Evolutionary conservation across 2,329 filamentous ascomycete genomes (phyloP).

Genomic region (Colletotrichum sp.): DNA sequence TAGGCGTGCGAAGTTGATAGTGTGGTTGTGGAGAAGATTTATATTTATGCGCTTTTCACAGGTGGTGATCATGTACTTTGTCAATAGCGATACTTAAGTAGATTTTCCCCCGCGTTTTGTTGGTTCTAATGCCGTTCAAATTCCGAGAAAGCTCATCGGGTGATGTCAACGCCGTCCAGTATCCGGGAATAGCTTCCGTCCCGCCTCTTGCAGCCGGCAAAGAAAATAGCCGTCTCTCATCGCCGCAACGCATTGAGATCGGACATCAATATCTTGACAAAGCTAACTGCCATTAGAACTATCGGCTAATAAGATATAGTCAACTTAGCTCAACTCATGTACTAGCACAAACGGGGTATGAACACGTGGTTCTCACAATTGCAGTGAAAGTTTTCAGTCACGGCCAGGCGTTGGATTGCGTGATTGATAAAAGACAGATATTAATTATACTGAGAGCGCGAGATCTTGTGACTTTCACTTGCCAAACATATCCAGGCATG

Average conservation of each 20-base stretch:
- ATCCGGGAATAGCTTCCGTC: neutral
- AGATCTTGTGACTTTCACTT: neutral
- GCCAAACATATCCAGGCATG: neutral
- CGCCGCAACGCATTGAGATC: neutral
- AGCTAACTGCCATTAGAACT: neutral
- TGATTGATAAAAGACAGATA: neutral
- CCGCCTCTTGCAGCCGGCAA: neutral
- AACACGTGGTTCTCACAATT: neutral
- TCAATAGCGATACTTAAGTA: neutral
- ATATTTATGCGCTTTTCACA: neutral
- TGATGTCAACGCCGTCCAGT: neutral
- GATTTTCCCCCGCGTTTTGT: neutral
- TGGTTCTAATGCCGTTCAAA: neutral
- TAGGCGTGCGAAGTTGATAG: neutral
- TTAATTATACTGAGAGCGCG: neutral
- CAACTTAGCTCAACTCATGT: neutral
- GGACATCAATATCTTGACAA: neutral
- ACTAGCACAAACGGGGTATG: neutral
- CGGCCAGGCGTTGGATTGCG: neutral
- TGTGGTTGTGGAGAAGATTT: neutral
- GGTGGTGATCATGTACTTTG: neutral
- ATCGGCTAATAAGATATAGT: rapidly evolving
- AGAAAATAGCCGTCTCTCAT: neutral
- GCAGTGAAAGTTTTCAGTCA: neutral
- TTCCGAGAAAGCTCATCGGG: neutral